Evolutionary conservation across 2,329 filamentous ascomycete species (phyloP).

Genomic region (Claviceps fusiformis): DNA sequence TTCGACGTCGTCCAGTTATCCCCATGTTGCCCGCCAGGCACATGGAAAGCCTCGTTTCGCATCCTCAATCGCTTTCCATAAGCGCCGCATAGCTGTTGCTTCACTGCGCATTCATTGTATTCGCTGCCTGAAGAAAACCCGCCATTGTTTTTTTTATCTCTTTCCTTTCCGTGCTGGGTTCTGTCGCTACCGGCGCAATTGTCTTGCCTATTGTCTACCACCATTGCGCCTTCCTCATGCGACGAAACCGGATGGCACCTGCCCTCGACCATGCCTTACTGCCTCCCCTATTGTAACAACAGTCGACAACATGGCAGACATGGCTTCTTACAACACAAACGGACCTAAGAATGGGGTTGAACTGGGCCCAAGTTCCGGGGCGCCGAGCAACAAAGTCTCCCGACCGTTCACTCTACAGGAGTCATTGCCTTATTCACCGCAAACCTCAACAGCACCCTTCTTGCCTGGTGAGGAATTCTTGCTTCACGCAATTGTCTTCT

Average conservation of each 20-base stretch:
- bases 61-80: neutral
- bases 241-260: slow-evolving; percentile 14
- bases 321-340: slow-evolving; percentile 18
- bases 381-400: slow-evolving; percentile 14
- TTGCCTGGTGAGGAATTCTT: slow-evolving; percentile 45
- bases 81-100: neutral
- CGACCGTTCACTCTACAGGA: slow-evolving; percentile 54
- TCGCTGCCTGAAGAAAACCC: neutral
- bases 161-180: neutral
- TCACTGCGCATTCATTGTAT: neutral
- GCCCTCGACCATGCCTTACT: slow-evolving; percentile 19
- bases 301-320: slow-evolving; percentile 18
- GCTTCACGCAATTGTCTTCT: neutral
- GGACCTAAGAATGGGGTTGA: slow-evolving; percentile 21
- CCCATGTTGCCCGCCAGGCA: neutral
- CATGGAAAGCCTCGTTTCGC: neutral
- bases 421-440: slow-evolving; percentile 68
- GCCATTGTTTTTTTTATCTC: neutral
- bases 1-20: neutral
- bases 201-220: slow-evolving; percentile 1
- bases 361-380: slow-evolving; percentile 11
- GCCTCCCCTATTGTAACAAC: slow-evolving; percentile 13
- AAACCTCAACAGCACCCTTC: slow-evolving; percentile 68
- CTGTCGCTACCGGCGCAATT: neutral
- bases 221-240: slow-evolving; percentile 13